Base-by-base conservation (phyloP, 805 yeast species). In the Ogataea nakhonphanomensis region DNA sequence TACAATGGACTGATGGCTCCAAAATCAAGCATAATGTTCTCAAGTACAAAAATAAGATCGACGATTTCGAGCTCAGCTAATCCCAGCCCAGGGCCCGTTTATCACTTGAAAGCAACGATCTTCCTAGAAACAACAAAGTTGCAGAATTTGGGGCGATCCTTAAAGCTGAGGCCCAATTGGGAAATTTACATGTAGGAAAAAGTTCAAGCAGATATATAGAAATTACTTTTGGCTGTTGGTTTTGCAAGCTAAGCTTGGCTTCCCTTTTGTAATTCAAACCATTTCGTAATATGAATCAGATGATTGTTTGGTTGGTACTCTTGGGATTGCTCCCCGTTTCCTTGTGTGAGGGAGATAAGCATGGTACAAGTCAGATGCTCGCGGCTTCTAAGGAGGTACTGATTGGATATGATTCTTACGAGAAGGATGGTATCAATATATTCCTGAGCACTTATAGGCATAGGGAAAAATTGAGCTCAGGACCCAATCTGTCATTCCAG, bases 1-100 rank as follows among this genome's bases (percentile, higher is more conserved):
- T 93, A 53, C 93, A 99, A 3, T 93, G 99, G 99, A 93, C 86
- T n/a, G 97, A 93, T 57, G 76, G 81, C 30, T 83, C 95, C 51
- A 95, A 93, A 81, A 90, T 95, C 64, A 90, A 85, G 72, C 76
- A 84, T 56, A 88, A 87, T 51, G 78, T 91, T 44, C 79, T 90
- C 66, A 84, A 84, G 66, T 93, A 84, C 70, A 84, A 86, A 66
- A 90, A 91, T 61, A 69, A 71, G 56, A 69, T 77, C 46, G 84
- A 78, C 58, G 83, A 78, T 59, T 78, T 70, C 53, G 78, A 73
- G 40, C 64, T 72, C 44, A 67, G 74, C 35, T 72, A 39, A 39
- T 36, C 20, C 22, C 34, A 22, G 13, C 20, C 5, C 3, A 17
- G 20, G 20, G 20, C 20, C 20, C 20, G 5, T 5, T 17, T 17